These are phyloP conservation scores for Coemansia aciculifera DNA, from an alignment of 192 early-diverging fungal species.

Conservation along the genomic window DNA sequence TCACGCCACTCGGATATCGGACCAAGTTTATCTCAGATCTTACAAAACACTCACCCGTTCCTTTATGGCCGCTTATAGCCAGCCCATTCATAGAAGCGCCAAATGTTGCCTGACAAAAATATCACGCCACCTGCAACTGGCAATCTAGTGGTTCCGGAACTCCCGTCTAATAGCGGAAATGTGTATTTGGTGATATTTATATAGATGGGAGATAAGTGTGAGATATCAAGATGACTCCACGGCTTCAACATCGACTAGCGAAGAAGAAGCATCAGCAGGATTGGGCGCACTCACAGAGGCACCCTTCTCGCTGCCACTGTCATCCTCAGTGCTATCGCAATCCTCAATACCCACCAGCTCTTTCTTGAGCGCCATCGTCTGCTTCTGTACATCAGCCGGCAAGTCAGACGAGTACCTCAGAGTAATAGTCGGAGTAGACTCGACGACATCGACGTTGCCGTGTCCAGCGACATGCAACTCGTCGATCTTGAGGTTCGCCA, in stretches of 20 bases:
- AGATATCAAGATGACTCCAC: background rate
- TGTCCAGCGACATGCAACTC: slow-evolving; percentile 47
- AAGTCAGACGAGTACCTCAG: slow-evolving; percentile 53
- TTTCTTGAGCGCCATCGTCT: slow-evolving; percentile 52
- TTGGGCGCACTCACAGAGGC: background rate
- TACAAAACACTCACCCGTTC: too few relatives aligned
- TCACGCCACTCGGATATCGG: background rate
- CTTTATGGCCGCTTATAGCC: background rate
- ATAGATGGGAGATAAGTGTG: background rate
- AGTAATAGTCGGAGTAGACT: slow-evolving; percentile 48
- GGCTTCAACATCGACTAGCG: background rate
- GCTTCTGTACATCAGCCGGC: slow-evolving; percentile 43
- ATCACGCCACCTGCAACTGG: background rate
- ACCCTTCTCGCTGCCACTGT: slow-evolving; percentile 29
- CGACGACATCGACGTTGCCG: slow-evolving; percentile 50
- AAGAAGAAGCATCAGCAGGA: background rate
- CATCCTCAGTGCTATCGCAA: slow-evolving; percentile 29
- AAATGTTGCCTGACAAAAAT: background rate
- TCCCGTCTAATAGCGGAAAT: background rate
- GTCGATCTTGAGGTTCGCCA: slow-evolving; percentile 51
- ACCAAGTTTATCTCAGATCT: background rate
- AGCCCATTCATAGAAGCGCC: background rate
- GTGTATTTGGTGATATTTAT: background rate
- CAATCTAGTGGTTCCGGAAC: background rate
- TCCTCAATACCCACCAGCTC: slow-evolving; percentile 54